phyloP scores from a whole-genome alignment of 139 green algal species.

The Picochlorum costavermella region DNA sequence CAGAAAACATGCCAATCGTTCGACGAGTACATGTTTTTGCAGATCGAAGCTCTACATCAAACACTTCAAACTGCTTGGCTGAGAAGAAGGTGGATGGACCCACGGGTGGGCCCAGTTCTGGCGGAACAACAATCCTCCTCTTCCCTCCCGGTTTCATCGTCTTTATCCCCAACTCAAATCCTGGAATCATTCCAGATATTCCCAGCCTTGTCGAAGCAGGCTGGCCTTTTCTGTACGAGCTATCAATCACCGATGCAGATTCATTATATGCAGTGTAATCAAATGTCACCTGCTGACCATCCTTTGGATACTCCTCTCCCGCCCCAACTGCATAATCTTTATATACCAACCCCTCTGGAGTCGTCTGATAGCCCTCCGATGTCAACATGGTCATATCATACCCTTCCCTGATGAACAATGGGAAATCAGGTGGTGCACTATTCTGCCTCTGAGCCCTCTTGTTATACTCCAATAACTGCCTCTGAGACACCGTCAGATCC shows the following conservation, averaged over 20 bases:
- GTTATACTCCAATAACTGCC: conserved; percentile 63
- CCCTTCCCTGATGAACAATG: conserved; percentile 76
- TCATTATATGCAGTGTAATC: conserved; percentile 99
- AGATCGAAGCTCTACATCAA: conserved; percentile 86
- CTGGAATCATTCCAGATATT: conserved; percentile 89
- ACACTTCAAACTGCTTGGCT: conserved; percentile 97
- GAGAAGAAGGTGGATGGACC: conserved; percentile 97
- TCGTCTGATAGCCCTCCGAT: conserved; percentile 24
- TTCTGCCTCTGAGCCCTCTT: conserved; percentile 77
- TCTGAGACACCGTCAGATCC: conserved; percentile 12
- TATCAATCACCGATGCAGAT: conserved; percentile 70
- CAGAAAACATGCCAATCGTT: conserved; percentile 71
- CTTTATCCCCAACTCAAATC: conserved; percentile 89
- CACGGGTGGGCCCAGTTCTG: conserved; percentile 89
- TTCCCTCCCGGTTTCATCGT: conserved; percentile 80
- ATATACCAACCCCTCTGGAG: conserved; percentile 76
- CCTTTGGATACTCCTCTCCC: conserved; percentile 41
- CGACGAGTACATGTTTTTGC: conserved; percentile 63
- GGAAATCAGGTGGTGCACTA: conserved; percentile 67
- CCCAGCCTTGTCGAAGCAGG: conserved; percentile 78
- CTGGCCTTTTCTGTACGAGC: conserved; percentile 69
- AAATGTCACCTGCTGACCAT: conserved; percentile 89
- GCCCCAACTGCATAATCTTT: conserved; percentile 65
- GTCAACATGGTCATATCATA: conserved; percentile 75
- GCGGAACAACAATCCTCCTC: conserved; percentile 85